Base-by-base conservation (phyloP, 106 monocot species). In the Phalaenopsis aphrodite region DNA sequence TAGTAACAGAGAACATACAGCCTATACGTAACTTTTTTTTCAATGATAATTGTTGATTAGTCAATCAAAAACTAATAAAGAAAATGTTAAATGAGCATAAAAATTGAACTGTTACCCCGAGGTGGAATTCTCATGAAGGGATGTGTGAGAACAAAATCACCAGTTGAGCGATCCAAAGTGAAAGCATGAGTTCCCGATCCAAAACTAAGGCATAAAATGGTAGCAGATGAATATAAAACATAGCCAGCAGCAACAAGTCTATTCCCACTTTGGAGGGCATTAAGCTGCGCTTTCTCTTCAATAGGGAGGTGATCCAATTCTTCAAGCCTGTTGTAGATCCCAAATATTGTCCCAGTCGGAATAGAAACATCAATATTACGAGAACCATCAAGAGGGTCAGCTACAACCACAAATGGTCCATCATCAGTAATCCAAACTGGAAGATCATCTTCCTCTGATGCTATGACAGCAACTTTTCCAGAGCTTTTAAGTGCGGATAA, bases 321-420 rank as follows among this genome's bases (percentile, higher is more conserved):
- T 55, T 8, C 69, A 73, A 99, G 94, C 66, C 94, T 89, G 36
- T 86, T 88, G 78, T 99, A 99, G 61, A 99, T 78, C 24, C 98
- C 98, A 82, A 99, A 95, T 78, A 99, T 99, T 45, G 94, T 99
- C 79, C 98, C 94, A 77, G 98, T 99, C 8, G 98, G 98, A 75
- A 99, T 99, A 18, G 98, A 99, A 3, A 88, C 98, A 77, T 99
- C 98, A 55, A 99, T 99, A 78, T 95, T 99, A 74, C 98, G 86
- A 83, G 98, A 99, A 75, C 98, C 98, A 83, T 99, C 98, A n/a
- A 99, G 81, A 76, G 98, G 98, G 84, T 99, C 98, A 19, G 88
- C 91, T 12, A 99, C 93, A 49, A 99, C 89, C 12, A 95, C 93
- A 83, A 88, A 99, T n/a, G 91, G 87, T 17, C 88, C 89, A 48